Evolutionary conservation across 176 grass and related monocot species (phyloP).

Genomic region (Aegilops bicornis): DNA sequence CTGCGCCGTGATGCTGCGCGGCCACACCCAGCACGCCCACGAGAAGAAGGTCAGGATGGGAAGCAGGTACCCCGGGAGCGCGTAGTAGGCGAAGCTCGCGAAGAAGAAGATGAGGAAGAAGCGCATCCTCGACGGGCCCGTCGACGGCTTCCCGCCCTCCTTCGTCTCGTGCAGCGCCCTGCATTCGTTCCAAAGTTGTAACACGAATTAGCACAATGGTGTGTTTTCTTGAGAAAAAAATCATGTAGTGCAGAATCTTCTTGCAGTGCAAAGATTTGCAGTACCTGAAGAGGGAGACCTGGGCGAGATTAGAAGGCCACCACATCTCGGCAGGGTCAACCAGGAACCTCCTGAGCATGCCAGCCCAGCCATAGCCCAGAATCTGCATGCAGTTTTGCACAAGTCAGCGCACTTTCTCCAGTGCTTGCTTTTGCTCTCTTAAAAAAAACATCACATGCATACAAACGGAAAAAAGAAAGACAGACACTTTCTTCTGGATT

Average conservation of each 20-base stretch:
- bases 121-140: constrained; percentile 70
- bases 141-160: constrained; percentile 29
- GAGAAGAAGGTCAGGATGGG: constrained; percentile 96
- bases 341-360: constrained; percentile 79
- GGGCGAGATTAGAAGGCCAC: constrained; percentile 97
- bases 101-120: constrained; percentile 89
- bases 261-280: no score
- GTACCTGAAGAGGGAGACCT: constrained; percentile 94
- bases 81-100: constrained; percentile 83
- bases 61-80: constrained; percentile 75
- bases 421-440: background rate
- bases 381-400: constrained; percentile 53
- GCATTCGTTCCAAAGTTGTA: background rate
- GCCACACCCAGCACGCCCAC: constrained; percentile 93
- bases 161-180: constrained; percentile 89
- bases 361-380: constrained; percentile 93
- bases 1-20: constrained; percentile 86
- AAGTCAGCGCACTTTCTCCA: background rate
- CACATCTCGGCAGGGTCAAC: constrained; percentile 98
- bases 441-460: background rate
- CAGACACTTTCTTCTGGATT: background rate
- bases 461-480: background rate
- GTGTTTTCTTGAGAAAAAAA: no score
- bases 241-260: no score
- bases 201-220: no score